phyloP scores from a whole-genome alignment of 1,284 basidiomycete genomes.

The Marasmius tenuissimus region DNA sequence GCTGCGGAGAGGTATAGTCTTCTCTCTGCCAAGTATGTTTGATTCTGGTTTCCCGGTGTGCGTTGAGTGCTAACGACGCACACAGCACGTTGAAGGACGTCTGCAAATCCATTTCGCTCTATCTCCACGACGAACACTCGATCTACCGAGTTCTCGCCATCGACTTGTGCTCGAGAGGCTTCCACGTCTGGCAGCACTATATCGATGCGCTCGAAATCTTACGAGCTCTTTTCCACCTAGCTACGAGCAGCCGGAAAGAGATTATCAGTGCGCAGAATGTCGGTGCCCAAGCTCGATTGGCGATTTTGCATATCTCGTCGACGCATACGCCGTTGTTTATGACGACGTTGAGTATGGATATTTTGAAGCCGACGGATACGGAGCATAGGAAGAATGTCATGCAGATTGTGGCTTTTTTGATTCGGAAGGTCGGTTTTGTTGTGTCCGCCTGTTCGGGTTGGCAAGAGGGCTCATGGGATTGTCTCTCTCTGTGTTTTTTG shows the following conservation, averaged over 20 bases:
- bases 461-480: neutral
- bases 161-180: constrained; percentile 88
- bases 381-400: constrained; percentile 88
- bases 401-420: constrained; percentile 92
- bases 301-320: constrained; percentile 84
- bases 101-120: constrained; percentile 77
- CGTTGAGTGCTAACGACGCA: constrained; percentile 40
- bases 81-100: constrained; percentile 67
- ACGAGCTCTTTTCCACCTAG: constrained; percentile 81
- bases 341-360: constrained; percentile 91
- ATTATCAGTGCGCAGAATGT: constrained; percentile 61
- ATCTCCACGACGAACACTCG: constrained; percentile 72
- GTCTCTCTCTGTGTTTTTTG: too few relatives aligned
- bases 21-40: constrained; percentile 65
- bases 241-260: constrained; percentile 74
- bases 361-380: constrained; percentile 61
- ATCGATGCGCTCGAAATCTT: constrained; percentile 90
- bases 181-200: constrained; percentile 93
- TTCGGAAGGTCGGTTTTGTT: constrained; percentile 68
- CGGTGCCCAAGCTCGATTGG: constrained; percentile 70
- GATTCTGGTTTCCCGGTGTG: neutral
- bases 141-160: constrained; percentile 76
- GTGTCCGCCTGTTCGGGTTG: neutral
- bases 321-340: constrained; percentile 91
- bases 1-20: constrained; percentile 81